phyloP scores from a whole-genome alignment of 768 basidiomycete species.

The Rhodotorula sphaerocarpa region DNA sequence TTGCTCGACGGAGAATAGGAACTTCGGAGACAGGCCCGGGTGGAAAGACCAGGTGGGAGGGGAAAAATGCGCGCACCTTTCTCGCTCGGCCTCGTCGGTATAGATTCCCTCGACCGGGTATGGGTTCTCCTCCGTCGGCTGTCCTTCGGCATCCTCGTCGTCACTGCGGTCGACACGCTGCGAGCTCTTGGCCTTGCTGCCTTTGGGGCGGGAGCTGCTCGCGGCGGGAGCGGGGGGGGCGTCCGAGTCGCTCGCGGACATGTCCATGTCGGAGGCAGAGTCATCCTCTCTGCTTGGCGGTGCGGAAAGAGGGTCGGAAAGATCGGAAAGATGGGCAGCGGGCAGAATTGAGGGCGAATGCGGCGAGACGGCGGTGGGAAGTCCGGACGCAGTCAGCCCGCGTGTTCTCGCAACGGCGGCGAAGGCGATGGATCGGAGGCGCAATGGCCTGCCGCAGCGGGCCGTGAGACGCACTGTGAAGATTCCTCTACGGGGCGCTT shows the following conservation, averaged over 20 bases:
- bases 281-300: slow-evolving; percentile 16
- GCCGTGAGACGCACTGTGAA: neutral
- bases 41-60: neutral
- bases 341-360: neutral
- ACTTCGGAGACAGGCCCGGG: no score
- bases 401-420: no score
- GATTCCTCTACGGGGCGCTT: slow-evolving; percentile 9
- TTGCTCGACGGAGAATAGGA: no score
- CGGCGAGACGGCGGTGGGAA: no score
- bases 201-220: slow-evolving; percentile 35
- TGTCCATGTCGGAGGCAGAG: slow-evolving; percentile 33
- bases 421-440: neutral
- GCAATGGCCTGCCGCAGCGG: neutral
- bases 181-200: slow-evolving; percentile 24
- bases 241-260: slow-evolving; percentile 53
- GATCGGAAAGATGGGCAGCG: no score
- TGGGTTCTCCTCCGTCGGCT: slow-evolving; percentile 51
- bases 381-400: neutral
- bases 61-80: slow-evolving; percentile 58
- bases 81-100: slow-evolving; percentile 70
- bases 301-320: no score
- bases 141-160: slow-evolving; percentile 50
- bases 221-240: slow-evolving; percentile 41
- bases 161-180: slow-evolving; percentile 39
- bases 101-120: slow-evolving; percentile 91